phyloP scores from a whole-genome alignment of 768 basidiomycete genomes.

The Boletus barrowsii region DNA sequence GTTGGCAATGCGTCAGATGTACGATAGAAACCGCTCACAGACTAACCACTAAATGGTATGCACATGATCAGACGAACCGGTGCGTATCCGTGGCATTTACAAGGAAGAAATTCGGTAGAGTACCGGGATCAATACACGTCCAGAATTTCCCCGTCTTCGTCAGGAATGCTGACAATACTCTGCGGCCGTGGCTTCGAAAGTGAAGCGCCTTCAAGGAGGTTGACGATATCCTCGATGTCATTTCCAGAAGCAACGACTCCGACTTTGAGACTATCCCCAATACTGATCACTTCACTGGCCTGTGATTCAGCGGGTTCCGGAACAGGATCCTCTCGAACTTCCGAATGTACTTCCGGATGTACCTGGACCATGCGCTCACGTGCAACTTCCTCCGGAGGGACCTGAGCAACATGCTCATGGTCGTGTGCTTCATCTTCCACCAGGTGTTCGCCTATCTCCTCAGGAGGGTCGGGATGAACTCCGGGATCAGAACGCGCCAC shows the following conservation, averaged over 20 bases:
- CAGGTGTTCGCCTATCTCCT: neutral
- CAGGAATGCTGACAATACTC: conserved; percentile 49
- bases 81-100: conserved; percentile 24
- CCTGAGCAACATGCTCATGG: conserved; percentile 5
- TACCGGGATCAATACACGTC: conserved; percentile 44
- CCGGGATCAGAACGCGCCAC: conserved; percentile 10
- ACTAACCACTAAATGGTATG: conserved; percentile 21
- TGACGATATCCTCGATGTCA: conserved; percentile 65
- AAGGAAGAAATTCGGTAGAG: conserved; percentile 4
- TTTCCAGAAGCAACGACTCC: conserved; percentile 21
- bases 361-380: conserved; percentile 3
- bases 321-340: conserved; percentile 2
- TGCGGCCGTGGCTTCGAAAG: conserved; percentile 40
- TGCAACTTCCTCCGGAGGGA: conserved; percentile 4
- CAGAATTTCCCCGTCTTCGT: conserved; percentile 53
- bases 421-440: conserved; percentile 6
- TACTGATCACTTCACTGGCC: conserved; percentile 4
- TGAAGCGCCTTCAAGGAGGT: conserved; percentile 49
- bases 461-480: conserved; percentile 8
- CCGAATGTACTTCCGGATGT: neutral
- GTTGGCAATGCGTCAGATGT: neutral
- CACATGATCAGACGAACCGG: conserved; percentile 23
- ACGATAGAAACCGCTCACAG: neutral
- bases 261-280: conserved; percentile 7
- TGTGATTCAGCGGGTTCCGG: conserved; percentile 13